Percentiles rank a stretch among this genome's conserved stretches.
phyloP scores from a whole-genome alignment of 1,284 basidiomycete species.

The Puccinia hordei region DNA sequence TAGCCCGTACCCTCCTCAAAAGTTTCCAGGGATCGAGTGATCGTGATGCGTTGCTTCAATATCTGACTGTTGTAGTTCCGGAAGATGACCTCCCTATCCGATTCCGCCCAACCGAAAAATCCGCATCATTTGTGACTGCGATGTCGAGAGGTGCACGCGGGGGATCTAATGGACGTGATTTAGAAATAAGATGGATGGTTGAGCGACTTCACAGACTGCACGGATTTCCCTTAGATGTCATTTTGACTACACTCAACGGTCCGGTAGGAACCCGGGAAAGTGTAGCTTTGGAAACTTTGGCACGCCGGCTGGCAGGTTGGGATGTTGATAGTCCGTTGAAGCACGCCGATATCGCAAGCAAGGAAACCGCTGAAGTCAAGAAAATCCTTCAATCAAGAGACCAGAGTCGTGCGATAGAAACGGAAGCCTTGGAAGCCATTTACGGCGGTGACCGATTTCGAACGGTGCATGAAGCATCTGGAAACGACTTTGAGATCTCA shows the following conservation, averaged over 20 bases:
- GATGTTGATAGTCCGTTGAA: constrained; percentile 63
- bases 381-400: constrained; percentile 60
- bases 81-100: constrained; percentile 74
- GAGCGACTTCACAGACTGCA: constrained; percentile 80
- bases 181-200: constrained; percentile 77
- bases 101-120: constrained; percentile 68
- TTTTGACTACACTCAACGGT: constrained; percentile 64
- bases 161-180: constrained; percentile 64
- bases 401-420: constrained; percentile 70
- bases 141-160: constrained; percentile 55
- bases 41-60: constrained; percentile 65
- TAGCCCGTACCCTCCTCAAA: constrained; percentile 59
- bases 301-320: constrained; percentile 61
- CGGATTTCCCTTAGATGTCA: constrained; percentile 75
- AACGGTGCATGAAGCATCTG: constrained; percentile 56
- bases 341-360: constrained; percentile 62
- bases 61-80: constrained; percentile 72
- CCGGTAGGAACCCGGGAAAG: constrained; percentile 57
- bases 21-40: constrained; percentile 63
- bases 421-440: constrained; percentile 67
- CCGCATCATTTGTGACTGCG: constrained; percentile 67
- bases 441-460: constrained; percentile 59
- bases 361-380: constrained; percentile 57
- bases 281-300: constrained; percentile 60
- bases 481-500: constrained; percentile 57